Percentiles rank a stretch among this genome's conserved stretches.
phyloP scores from a whole-genome alignment of 352 stramenopile genomes.

The Pythium monospermum region DNA sequence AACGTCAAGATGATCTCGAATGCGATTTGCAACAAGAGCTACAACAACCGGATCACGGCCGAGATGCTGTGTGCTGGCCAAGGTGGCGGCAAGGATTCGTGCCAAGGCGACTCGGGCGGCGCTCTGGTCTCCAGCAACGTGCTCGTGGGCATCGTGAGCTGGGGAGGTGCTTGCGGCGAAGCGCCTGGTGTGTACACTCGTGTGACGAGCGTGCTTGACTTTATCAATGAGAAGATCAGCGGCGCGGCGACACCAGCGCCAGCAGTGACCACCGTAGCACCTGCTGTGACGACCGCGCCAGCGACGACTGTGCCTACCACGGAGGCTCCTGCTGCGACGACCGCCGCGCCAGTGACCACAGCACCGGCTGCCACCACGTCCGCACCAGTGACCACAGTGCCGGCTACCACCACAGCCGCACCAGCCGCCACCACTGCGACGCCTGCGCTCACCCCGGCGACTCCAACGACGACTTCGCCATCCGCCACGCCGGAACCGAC shows the following conservation, averaged over 20 bases:
- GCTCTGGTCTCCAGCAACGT: constrained; percentile 47
- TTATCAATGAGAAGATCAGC: constrained; percentile 47
- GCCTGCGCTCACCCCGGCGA: background rate
- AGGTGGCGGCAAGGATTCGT: constrained; percentile 36
- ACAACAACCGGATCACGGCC: constrained; percentile 49
- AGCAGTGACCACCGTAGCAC: background rate
- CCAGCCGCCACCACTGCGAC: background rate
- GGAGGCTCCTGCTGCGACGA: constrained; percentile 7
- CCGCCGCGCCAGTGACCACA: constrained; percentile 7
- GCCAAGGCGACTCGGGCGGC: constrained; percentile 66
- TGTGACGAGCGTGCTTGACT: constrained; percentile 44
- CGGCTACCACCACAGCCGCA: background rate
- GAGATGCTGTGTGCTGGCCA: constrained; percentile 58
- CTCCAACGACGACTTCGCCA: background rate
- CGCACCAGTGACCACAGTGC: background rate
- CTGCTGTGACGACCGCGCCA: background rate
- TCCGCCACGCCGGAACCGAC: background rate
- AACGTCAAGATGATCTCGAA: constrained; percentile 57
- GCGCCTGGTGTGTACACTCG: constrained; percentile 55
- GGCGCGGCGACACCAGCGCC: constrained; percentile 13
- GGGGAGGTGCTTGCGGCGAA: constrained; percentile 48
- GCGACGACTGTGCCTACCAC: background rate
- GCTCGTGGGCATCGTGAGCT: constrained; percentile 64
- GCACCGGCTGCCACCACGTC: background rate
- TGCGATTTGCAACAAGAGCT: constrained; percentile 48